A percentile compares a stretch with the other conserved stretches of the same genome.
These are phyloP conservation scores for Mycena vulgaris DNA, from an alignment of 768 basidiomycete species.

Conservation along the genomic window DNA sequence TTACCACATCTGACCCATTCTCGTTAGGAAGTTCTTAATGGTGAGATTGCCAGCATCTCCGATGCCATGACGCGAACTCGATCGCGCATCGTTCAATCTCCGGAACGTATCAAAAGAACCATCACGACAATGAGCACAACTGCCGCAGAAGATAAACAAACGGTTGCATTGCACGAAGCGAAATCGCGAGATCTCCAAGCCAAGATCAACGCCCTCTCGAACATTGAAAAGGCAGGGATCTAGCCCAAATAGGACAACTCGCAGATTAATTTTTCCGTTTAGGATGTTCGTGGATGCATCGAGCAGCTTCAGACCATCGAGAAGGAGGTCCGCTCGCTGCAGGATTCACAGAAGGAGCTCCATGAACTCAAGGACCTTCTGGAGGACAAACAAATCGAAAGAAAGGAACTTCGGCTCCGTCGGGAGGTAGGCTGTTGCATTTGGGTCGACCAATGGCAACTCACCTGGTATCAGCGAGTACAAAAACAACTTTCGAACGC, in stretches of 20 bases:
- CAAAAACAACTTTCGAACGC: slow-evolving; percentile 86
- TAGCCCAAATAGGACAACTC: not conserved
- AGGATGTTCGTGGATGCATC: slow-evolving; percentile 82
- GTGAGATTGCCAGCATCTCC: slow-evolving; percentile 70
- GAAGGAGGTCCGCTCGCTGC: slow-evolving; percentile 75
- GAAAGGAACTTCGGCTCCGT: slow-evolving; percentile 75
- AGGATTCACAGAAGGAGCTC: slow-evolving; percentile 76
- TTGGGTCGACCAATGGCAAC: no score
- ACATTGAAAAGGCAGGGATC: slow-evolving; percentile 78
- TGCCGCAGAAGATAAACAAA: slow-evolving; percentile 79
- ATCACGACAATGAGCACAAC: slow-evolving; percentile 83
- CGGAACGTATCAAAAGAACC: slow-evolving; percentile 88
- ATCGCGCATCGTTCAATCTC: slow-evolving; percentile 90
- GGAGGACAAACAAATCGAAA: slow-evolving; percentile 82
- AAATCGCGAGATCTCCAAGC: slow-evolving; percentile 85
- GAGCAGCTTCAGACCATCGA: slow-evolving; percentile 86
- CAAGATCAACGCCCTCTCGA: slow-evolving; percentile 78
- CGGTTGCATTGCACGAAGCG: slow-evolving; percentile 73
- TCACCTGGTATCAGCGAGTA: slow-evolving; percentile 70
- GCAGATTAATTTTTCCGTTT: not conserved
- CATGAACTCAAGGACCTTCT: slow-evolving; percentile 77
- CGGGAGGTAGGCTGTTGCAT: slow-evolving; percentile 68
- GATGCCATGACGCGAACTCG: slow-evolving; percentile 77
- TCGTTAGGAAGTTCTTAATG: slow-evolving; percentile 71
- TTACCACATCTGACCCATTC: not conserved